Evolutionary conservation across 495 filamentous ascomycete species (phyloP).

Genomic region (Monascus purpureus): DNA sequence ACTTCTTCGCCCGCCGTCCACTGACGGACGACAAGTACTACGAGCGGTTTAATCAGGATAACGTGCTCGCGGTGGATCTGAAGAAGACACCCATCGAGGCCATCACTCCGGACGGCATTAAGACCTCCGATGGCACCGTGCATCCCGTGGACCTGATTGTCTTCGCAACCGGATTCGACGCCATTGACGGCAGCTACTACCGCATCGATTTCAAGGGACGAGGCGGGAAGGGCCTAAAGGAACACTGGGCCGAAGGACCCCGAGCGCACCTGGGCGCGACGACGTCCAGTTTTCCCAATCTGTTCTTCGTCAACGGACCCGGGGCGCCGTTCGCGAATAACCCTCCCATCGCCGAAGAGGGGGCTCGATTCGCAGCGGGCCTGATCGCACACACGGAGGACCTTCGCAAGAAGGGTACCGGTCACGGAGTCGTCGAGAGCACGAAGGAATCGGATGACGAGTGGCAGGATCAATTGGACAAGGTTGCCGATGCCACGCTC

Average conservation of each 20-base stretch:
- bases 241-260: conserved; percentile 27
- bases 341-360: conserved; percentile 27
- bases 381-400: conserved; percentile 13
- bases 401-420: conserved; percentile 9
- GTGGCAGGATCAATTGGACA: conserved; percentile 26
- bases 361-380: conserved; percentile 12
- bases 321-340: conserved; percentile 31
- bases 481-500: conserved; percentile 21
- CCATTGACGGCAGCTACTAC: conserved; percentile 28
- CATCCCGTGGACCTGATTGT: conserved; percentile 35
- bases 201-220: conserved; percentile 13
- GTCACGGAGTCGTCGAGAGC: conserved; percentile 15
- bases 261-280: conserved; percentile 30
- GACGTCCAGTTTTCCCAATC: conserved; percentile 13
- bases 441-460: conserved; percentile 24
- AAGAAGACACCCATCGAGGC: conserved; percentile 20
- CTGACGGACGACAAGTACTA: conserved; percentile 16
- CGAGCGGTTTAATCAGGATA: conserved; percentile 9
- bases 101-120: conserved; percentile 31
- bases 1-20: conserved; percentile 7
- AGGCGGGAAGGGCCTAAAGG: conserved; percentile 17
- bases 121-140: conserved; percentile 16
- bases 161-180: conserved; percentile 41
- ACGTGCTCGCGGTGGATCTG: conserved; percentile 8
- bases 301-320: conserved; percentile 34